Base-by-base conservation (phyloP, 257 asterid genomes). In the Agastache rugosa region DNA sequence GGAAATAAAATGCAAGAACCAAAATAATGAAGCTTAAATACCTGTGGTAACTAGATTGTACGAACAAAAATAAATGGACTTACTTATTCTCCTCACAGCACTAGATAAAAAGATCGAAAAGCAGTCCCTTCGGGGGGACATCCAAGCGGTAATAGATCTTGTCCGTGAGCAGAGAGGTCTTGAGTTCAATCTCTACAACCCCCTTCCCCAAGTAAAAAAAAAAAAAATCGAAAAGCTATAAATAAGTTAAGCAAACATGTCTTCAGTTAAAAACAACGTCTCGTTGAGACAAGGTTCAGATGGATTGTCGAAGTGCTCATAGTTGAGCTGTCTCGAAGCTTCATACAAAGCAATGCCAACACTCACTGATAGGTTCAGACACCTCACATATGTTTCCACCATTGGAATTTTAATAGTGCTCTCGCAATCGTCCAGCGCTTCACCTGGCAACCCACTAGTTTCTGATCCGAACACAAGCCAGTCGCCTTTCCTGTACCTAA, bases 401-500 rank as follows among this genome's bases (percentile, higher is more conserved):
- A 95, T 95, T 22, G 98, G 99, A 51, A 95, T 95, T 47, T 85
- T 81, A 35, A 92, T 71, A 3, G 98, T 82, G 20, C 99, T 97
- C 3, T 97, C 96, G 74, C 99, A 92, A 45, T 95, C 98, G 11
- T 51, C 78, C 77, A 95, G 84, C 42, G 93, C 97, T 83, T 95
- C 98, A 4, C 93, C 85, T 1, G 96, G 93, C 23, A 95, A 81
- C 17, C 99, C 96, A 63, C 88, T 79, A 12, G 98, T 90, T 87
- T 92, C 97, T 8, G 98, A 89, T 60, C 99, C 96, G 51, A 94
- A 95, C 12, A 95, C 97, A 25, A 95, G 99, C 98, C 99, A 95
- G 75, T 90, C 99, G 0, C 98, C 99, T 70, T 75, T 85, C 83
- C 80, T 89, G 79, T 88, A 92, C 23, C 86, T 78, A 72, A 89